Evolutionary conservation across 345 rosid genomes (phyloP).

Genomic region (Eutrema heterophyllum): DNA sequence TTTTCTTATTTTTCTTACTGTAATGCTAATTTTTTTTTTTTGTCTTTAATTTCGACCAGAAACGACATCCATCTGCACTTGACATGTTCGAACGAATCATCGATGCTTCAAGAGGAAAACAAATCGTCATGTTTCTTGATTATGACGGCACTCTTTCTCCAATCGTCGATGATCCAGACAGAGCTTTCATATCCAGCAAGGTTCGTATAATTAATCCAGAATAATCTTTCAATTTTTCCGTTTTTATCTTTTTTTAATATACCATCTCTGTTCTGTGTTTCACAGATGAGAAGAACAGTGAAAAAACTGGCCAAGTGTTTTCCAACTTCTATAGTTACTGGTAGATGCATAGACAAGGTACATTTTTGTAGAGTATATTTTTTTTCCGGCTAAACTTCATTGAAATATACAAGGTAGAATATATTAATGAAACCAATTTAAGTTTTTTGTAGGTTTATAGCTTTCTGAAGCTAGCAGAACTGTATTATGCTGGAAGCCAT

Average conservation of each 20-base stretch:
- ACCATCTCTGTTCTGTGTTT: background rate
- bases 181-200: constrained; percentile 88
- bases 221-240: background rate
- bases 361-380: constrained; percentile 7
- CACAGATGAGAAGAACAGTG: constrained; percentile 85
- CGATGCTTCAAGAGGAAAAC: constrained; percentile 69
- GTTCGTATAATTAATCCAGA: constrained; percentile 22
- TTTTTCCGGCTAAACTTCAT: too few species aligned
- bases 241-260: background rate
- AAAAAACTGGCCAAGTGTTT: constrained; percentile 54
- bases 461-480: constrained; percentile 73
- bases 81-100: constrained; percentile 66
- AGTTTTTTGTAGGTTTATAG: constrained; percentile 54
- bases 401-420: too few species aligned
- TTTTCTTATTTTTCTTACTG: background rate
- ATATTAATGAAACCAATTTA: background rate
- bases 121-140: constrained; percentile 90
- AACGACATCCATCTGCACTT: constrained; percentile 80
- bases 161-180: constrained; percentile 84
- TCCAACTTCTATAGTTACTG: constrained; percentile 93
- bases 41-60: constrained; percentile 25
- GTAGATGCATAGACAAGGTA: constrained; percentile 97
- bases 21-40: background rate
- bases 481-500: constrained; percentile 98
- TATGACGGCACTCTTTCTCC: constrained; percentile 98